Base-by-base conservation (phyloP, 2,329 filamentous ascomycete species). In the Huntiella savannae region DNA sequence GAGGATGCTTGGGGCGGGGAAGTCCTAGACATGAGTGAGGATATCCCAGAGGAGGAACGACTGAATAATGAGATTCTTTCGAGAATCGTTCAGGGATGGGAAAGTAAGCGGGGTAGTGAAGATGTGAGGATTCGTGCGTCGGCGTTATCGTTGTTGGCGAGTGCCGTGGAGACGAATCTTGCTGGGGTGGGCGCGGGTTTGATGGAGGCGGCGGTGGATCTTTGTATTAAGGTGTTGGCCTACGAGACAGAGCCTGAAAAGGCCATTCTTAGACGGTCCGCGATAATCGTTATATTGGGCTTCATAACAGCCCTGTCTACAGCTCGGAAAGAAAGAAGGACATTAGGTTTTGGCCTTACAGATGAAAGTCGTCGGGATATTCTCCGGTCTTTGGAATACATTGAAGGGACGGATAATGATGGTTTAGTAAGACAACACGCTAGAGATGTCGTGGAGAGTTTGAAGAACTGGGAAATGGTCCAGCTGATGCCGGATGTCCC, bases 51-150 rank as follows among this genome's bases (percentile, higher is more conserved):
- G 33, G 62, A 64, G 41, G 63, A 64, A 54, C 65, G 56, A 52
- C 60, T 54, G 39, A 67, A 62, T 50, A 68, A 68, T 47, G 74
- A 67, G 28, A 64, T 69, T 40, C 56, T 79, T 10, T 62, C 66
- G 16, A 65, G 68, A 49, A 82, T 84, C 49, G 65, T 83, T 0
- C 62, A 68, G 11, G 78, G 77, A 1, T 84, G 80, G 80, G 69
- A 78, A 52, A 70, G 75, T 51, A 76, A 73, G 47, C 63, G 68
- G 12, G 78, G 77, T 0, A 68, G 69, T 49, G 80, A 85, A 57
- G 80, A 85, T 55, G 64, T 83, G 10, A 69, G 81, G 3, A 70
- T 86, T 53, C 73, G 81, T 1, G 63, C 78, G 11, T 83, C 79
- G 16, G 76, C 79, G 3, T 58, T 86, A 5, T 79, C 77, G 4